phyloP scores from a whole-genome alignment of 2,329 filamentous ascomycete species.

The Coleophoma eucalyptorum region DNA sequence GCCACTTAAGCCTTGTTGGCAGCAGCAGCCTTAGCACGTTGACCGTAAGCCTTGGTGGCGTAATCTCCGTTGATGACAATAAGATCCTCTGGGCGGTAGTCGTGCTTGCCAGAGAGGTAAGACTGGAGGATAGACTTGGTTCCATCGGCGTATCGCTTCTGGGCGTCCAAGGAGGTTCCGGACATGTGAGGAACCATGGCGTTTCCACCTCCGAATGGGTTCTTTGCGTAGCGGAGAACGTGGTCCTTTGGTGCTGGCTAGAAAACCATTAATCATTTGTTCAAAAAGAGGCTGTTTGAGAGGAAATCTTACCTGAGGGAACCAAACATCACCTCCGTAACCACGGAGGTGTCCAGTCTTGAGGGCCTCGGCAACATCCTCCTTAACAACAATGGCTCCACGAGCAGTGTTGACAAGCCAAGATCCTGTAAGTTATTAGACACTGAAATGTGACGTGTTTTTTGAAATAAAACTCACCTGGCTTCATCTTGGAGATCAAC shows the following conservation, averaged over 20 bases:
- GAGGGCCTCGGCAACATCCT: conserved; percentile 92
- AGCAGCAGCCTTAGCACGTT: conserved; percentile 17
- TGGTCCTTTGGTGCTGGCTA: conserved; percentile 86
- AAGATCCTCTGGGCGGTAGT: conserved; percentile 87
- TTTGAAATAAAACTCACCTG: conserved; percentile 82
- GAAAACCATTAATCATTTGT: too few species aligned
- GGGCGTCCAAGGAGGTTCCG: conserved; percentile 95
- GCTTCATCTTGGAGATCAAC: conserved; percentile 98
- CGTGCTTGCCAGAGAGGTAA: conserved; percentile 82
- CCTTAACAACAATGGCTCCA: conserved; percentile 98
- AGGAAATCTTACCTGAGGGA: conserved; percentile 56
- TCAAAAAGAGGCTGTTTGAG: too few species aligned
- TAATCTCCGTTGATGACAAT: conserved; percentile 91
- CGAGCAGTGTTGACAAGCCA: conserved; percentile 99
- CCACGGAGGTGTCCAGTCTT: conserved; percentile 87
- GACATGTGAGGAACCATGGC: conserved; percentile 99
- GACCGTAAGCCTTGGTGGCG: conserved; percentile 67
- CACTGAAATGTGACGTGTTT: too few species aligned
- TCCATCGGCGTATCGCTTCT: conserved; percentile 85
- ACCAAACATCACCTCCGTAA: conserved; percentile 87
- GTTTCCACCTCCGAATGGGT: conserved; percentile 94
- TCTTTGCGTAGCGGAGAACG: conserved; percentile 86
- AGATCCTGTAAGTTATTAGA: conserved; percentile 55
- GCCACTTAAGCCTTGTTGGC: not conserved
- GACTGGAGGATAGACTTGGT: conserved; percentile 86